A percentile compares a stretch with the other conserved stretches of the same genome.
These are phyloP conservation scores for Tricholoma saponaceum DNA, from an alignment of 768 basidiomycete genomes.

Conservation along the genomic window DNA sequence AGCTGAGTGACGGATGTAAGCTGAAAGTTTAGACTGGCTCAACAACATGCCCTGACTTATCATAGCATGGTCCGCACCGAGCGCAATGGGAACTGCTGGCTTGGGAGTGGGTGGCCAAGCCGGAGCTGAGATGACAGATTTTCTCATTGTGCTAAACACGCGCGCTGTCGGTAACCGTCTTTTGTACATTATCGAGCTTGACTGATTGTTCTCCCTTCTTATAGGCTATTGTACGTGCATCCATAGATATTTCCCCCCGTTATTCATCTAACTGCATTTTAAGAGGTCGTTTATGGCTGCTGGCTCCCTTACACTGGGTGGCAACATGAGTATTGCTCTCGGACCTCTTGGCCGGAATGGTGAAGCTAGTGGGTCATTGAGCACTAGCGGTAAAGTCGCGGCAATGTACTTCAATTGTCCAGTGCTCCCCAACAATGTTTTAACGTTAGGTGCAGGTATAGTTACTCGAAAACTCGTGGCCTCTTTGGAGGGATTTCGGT, in stretches of 20 bases:
- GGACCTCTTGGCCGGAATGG: constrained; percentile 93
- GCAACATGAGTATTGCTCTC: constrained; percentile 84
- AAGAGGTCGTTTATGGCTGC: constrained; percentile 91
- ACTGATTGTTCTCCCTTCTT: constrained; percentile 6
- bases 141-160: constrained; percentile 85
- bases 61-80: constrained; percentile 88
- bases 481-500: constrained; percentile 90
- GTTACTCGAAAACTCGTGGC: constrained; percentile 89
- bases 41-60: constrained; percentile 1
- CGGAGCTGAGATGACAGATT: constrained; percentile 88
- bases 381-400: constrained; percentile 80
- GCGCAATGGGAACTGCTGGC: constrained; percentile 92
- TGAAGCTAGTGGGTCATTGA: constrained; percentile 85
- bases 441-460: constrained; percentile 53
- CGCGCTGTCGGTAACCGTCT: constrained; percentile 49
- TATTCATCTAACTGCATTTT: background rate
- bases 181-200: constrained; percentile 5
- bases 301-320: constrained; percentile 86
- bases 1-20: constrained; percentile 76
- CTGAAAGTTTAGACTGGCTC: constrained; percentile 6
- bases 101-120: constrained; percentile 82
- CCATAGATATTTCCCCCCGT: background rate
- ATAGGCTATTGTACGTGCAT: constrained; percentile 61
- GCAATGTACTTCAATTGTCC: constrained; percentile 63
- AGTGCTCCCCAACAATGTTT: background rate